Percentiles rank a stretch among this genome's conserved stretches.
Evolutionary conservation across 148 eudicot genomes (phyloP).

Genomic region (Rhododendron griersonianum): DNA sequence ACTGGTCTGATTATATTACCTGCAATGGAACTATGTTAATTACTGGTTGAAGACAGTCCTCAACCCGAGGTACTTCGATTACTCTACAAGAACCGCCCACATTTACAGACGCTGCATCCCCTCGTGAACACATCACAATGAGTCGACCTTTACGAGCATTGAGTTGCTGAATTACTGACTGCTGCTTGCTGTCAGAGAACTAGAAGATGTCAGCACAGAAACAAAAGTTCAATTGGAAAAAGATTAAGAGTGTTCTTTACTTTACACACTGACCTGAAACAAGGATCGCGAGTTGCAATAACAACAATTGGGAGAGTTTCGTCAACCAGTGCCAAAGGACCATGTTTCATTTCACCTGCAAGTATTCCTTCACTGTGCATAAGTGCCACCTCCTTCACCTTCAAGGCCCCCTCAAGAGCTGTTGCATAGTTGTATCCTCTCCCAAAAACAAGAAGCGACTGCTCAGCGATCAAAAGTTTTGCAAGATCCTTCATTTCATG

Average conservation of each 20-base stretch:
- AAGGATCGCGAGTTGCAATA: constrained; percentile 86
- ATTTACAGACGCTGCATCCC: constrained; percentile 72
- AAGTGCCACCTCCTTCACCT: constrained; percentile 94
- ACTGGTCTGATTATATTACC: constrained; percentile 34
- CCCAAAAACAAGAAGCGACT: constrained; percentile 94
- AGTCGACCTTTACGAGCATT: constrained; percentile 94
- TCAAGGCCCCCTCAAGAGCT: constrained; percentile 93
- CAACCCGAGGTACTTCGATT: constrained; percentile 87
- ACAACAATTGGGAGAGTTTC: constrained; percentile 91
- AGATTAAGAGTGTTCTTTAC: background rate
- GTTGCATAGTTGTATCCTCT: constrained; percentile 99
- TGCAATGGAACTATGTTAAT: constrained; percentile 93
- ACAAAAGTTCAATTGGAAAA: background rate
- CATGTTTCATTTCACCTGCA: constrained; percentile 99
- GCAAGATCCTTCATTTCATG: constrained; percentile 94
- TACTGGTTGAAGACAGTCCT: constrained; percentile 95
- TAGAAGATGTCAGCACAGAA: constrained; percentile 12
- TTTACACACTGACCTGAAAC: constrained; percentile 62
- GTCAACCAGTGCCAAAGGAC: constrained; percentile 92
- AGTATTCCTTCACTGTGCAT: constrained; percentile 99
- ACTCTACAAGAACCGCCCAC: constrained; percentile 75
- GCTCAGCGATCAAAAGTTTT: constrained; percentile 65
- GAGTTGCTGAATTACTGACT: constrained; percentile 97
- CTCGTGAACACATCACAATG: constrained; percentile 83
- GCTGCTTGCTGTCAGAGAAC: constrained; percentile 73